phyloP scores from a whole-genome alignment of 2,329 filamentous ascomycete genomes.

The Microcyclospora pomicola region DNA sequence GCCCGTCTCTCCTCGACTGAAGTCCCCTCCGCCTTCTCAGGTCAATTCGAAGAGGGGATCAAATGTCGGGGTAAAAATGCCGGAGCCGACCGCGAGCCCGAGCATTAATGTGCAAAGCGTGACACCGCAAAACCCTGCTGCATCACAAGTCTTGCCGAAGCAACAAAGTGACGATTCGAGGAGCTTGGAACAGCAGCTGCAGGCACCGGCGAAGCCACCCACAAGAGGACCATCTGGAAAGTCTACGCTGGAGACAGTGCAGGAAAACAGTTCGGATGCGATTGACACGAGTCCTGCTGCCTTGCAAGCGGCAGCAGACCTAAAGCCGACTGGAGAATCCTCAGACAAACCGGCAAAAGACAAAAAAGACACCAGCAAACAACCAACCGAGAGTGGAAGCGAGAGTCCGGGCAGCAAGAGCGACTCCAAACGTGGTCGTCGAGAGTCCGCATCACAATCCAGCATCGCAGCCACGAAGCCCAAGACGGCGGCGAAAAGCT shows the following conservation, averaged over 20 bases:
- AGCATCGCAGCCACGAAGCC: slow-evolving; percentile 12
- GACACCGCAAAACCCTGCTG: slow-evolving; percentile 26
- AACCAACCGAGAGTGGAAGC: slow-evolving; percentile 43
- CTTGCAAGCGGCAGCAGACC: slow-evolving; percentile 17
- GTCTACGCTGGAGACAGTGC: slow-evolving; percentile 71
- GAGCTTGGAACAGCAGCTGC: too few species aligned
- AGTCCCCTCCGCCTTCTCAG: slow-evolving; percentile 51
- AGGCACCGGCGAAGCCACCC: slow-evolving; percentile 23
- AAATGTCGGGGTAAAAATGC: slow-evolving; percentile 16
- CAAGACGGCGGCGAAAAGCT: slow-evolving; percentile 44
- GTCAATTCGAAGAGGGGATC: slow-evolving; percentile 32
- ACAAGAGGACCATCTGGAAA: slow-evolving; percentile 25
- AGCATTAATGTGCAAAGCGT: slow-evolving; percentile 33
- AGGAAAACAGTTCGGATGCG: slow-evolving; percentile 29
- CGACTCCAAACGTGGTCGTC: slow-evolving; percentile 25
- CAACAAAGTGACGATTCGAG: not conserved
- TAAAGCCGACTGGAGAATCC: slow-evolving; percentile 17
- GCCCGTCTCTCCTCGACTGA: slow-evolving; percentile 64
- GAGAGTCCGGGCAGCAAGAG: slow-evolving; percentile 50
- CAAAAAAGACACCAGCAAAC: slow-evolving; percentile 32
- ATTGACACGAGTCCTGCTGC: slow-evolving; percentile 56
- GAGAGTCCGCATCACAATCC: slow-evolving; percentile 19
- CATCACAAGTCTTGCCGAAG: slow-evolving; percentile 11
- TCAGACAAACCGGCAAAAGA: slow-evolving; percentile 9
- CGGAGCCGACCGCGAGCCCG: slow-evolving; percentile 26